Percentiles rank a stretch among this genome's conserved stretches.
phyloP scores from a whole-genome alignment of 2,329 filamentous ascomycete genomes.

The Cercospora nicotianae region DNA sequence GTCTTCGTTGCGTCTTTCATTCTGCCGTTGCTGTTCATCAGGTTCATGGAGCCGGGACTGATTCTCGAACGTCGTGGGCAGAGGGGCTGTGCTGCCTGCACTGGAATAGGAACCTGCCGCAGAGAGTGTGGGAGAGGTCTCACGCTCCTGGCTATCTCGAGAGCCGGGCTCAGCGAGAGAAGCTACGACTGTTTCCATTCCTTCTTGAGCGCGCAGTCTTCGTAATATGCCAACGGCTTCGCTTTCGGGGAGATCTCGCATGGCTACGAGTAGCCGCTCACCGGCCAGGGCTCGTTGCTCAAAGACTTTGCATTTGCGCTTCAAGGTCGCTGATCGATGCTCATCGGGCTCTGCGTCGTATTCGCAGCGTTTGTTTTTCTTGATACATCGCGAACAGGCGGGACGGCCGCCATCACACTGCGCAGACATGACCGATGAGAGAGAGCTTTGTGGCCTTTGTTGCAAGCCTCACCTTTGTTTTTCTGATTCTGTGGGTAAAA shows the following conservation, averaged over 20 bases:
- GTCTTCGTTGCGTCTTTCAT: background rate
- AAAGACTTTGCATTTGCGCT: constrained; percentile 5
- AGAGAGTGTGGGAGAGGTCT: background rate
- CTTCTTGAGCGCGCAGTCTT: constrained; percentile 4
- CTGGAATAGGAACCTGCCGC: constrained; percentile 2
- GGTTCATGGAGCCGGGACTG: background rate
- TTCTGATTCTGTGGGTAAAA: background rate
- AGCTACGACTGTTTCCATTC: background rate
- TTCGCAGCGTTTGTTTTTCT: background rate
- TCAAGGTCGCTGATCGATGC: constrained; percentile 5
- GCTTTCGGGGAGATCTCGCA: background rate
- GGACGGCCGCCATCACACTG: constrained; percentile 11
- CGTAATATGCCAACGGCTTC: constrained; percentile 1
- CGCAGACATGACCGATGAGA: background rate
- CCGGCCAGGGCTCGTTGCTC: background rate
- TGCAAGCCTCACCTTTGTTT: constrained; percentile 2
- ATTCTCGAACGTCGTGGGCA: background rate
- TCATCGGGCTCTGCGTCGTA: constrained; percentile 14
- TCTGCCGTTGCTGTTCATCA: background rate
- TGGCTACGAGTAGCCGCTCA: background rate
- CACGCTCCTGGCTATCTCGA: background rate
- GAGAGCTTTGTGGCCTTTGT: no score
- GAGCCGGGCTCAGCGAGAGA: background rate
- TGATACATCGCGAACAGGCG: constrained; percentile 3
- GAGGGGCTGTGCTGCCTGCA: background rate